These are phyloP conservation scores for Lumnitzera racemosa DNA, from an alignment of 345 rosid genomes.

Conservation along the genomic window DNA sequence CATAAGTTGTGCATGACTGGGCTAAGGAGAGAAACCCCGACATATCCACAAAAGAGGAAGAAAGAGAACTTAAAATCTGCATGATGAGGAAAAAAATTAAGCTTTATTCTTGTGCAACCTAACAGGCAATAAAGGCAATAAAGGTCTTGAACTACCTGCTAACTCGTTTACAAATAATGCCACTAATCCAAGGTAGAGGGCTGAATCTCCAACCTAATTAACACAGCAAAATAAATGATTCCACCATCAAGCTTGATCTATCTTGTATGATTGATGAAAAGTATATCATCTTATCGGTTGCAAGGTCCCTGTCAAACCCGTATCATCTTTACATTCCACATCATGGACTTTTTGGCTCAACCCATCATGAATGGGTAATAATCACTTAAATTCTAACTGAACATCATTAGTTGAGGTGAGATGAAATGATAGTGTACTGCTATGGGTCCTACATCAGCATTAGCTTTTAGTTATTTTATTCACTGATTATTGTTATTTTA, in stretches of 20 bases:
- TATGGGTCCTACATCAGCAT: no score
- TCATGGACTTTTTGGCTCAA: no score
- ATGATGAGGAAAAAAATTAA: slow-evolving; percentile 12
- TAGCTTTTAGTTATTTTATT: no score
- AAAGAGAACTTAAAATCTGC: slow-evolving; percentile 85
- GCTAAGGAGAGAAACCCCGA: slow-evolving; percentile 87
- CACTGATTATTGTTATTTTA: no score
- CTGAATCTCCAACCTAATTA: slow-evolving; percentile 84
- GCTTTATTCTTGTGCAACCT: slow-evolving; percentile 7
- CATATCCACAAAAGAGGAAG: slow-evolving; percentile 86
- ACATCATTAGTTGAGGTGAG: no score
- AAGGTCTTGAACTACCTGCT: slow-evolving; percentile 41
- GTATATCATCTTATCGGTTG: no score
- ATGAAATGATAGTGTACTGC: no score
- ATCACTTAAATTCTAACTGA: no score
- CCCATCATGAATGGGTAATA: no score
- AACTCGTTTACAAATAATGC: slow-evolving; percentile 78
- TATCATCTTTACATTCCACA: no score
- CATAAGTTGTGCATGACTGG: slow-evolving; percentile 98
- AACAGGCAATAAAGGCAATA: slow-evolving; percentile 2
- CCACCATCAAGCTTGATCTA: neutral
- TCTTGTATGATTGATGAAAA: neutral
- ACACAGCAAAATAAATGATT: slow-evolving; percentile 5
- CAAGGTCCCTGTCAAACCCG: no score
- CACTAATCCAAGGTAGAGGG: slow-evolving; percentile 74